Conservation (phyloP, 2,329 filamentous ascomycete species). For the Penicillium sp. region DNA sequence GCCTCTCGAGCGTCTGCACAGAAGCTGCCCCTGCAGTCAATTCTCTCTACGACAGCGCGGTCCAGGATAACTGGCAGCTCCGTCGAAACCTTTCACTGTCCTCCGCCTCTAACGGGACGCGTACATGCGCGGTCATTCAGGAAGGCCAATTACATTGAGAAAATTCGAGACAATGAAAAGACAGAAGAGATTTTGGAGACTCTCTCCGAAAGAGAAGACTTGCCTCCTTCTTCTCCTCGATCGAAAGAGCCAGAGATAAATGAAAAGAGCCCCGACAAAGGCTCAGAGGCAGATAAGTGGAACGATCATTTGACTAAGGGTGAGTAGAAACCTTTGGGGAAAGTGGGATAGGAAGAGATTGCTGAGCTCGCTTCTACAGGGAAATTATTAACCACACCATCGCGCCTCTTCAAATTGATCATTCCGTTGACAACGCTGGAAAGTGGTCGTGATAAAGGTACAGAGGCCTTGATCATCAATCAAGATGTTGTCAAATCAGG, state of each 20-base stretch:
- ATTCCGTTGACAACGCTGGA: conserved; percentile 64
- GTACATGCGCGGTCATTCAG: conserved; percentile 11
- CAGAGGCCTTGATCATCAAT: background rate
- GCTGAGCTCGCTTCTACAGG: conserved; percentile 41
- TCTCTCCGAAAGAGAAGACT: conserved; percentile 33
- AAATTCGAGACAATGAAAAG: conserved; percentile 24
- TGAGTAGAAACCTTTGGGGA: conserved; percentile 19
- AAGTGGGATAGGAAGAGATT: too few species aligned
- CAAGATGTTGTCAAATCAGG: too few species aligned
- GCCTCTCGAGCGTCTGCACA: background rate
- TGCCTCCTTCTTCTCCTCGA: conserved; percentile 19
- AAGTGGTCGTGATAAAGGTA: conserved; percentile 52
- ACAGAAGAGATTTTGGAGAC: conserved; percentile 33
- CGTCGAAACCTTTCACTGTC: background rate
- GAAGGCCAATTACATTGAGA: conserved; percentile 14
- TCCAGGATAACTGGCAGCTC: background rate
- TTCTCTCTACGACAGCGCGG: background rate
- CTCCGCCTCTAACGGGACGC: background rate
- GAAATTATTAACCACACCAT: conserved; percentile 74
- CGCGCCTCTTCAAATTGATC: conserved; percentile 71
- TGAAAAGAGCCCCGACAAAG: conserved; percentile 15
- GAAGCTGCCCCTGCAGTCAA: background rate
- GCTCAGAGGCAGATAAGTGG: conserved; percentile 4
- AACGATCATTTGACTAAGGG: conserved; percentile 57
- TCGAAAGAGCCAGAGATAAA: conserved; percentile 23